Evolutionary conservation across 257 asterid genomes (phyloP), one percentile per base, ranked within the genome.

Genomic region (Solanum corneliomulleri): DNA sequence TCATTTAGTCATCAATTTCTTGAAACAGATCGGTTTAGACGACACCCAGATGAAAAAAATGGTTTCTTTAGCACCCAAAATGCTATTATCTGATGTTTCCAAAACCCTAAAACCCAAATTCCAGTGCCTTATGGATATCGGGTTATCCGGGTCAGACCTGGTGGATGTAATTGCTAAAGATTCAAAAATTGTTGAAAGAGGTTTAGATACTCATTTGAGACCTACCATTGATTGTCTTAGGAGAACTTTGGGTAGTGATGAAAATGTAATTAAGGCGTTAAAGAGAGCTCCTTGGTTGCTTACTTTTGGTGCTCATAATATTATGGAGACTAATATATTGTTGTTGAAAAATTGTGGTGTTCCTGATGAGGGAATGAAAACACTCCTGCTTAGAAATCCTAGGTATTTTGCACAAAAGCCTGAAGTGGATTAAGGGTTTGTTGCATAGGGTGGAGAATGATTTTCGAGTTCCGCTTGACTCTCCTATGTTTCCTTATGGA

Each of bases 61-160:
- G 18, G 64, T 70, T 45, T 86, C 86, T 5, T 15, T 37, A 6
- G 14, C 3, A 11, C 89, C 89, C 58, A 60, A 11, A 11, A 60
- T 72, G 31, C 72, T 89, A 3, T 21, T 13, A 12, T 4, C 9
- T 14, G 58, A 64, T 58, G 86, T 72, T 49, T 49, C 39, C 3
- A 89, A 45, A 82, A 89, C 39, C 83, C 75, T 89, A 33, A 56
- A 71, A 62, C 90, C 89, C 45, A 86, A 83, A 75, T 6, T 60
- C 14, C 33, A 83, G 81, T 33, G 31, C 58, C 85, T 83, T 11
- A 37, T 39, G 23, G 89, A 82, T 9, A 25, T 86, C 10, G 85
- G 85, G 21, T 15, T 86, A n/a, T 35, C 45, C 69, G 45, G 84
- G 74, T 37, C 84, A 33, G 88, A 86, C 35, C 27, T 77, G 11